phyloP scores from a whole-genome alignment of 441 rosid species.

The Pelargonium citronellum region DNA sequence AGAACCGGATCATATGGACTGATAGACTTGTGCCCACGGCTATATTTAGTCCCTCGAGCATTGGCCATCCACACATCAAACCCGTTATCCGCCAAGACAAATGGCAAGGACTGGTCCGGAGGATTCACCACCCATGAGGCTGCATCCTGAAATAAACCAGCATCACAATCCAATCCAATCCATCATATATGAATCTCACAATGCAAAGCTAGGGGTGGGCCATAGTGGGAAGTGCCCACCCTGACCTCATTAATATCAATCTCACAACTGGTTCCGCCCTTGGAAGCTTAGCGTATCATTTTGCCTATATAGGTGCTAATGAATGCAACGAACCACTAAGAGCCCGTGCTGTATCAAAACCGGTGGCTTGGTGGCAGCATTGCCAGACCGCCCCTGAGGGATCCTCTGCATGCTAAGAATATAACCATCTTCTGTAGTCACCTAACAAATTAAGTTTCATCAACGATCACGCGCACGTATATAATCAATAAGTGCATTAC shows the following conservation, averaged over 20 bases:
- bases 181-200: too few species aligned
- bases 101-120: slow-evolving; percentile 23
- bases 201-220: too few species aligned
- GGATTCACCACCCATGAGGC: slow-evolving; percentile 28
- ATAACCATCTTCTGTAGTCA: slow-evolving; percentile 34
- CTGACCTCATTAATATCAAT: too few species aligned
- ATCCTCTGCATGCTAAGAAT: slow-evolving; percentile 36
- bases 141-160: slow-evolving; percentile 25
- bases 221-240: background rate
- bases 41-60: slow-evolving; percentile 35
- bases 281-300: background rate
- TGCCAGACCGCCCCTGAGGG: slow-evolving; percentile 25
- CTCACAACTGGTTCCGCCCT: too few species aligned
- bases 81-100: slow-evolving; percentile 34
- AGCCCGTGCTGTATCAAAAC: slow-evolving; percentile 35
- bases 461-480: background rate
- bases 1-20: slow-evolving; percentile 25
- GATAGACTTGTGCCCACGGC: slow-evolving; percentile 33
- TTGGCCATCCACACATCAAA: slow-evolving; percentile 42
- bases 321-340: slow-evolving; percentile 18
- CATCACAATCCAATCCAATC: too few species aligned
- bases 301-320: background rate
- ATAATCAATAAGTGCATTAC: background rate
- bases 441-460: slow-evolving; percentile 18
- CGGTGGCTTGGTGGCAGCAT: slow-evolving; percentile 28